Conservation (phyloP, 2,329 filamentous ascomycete species). For the Monilinia vaccinii-corymbosi region DNA sequence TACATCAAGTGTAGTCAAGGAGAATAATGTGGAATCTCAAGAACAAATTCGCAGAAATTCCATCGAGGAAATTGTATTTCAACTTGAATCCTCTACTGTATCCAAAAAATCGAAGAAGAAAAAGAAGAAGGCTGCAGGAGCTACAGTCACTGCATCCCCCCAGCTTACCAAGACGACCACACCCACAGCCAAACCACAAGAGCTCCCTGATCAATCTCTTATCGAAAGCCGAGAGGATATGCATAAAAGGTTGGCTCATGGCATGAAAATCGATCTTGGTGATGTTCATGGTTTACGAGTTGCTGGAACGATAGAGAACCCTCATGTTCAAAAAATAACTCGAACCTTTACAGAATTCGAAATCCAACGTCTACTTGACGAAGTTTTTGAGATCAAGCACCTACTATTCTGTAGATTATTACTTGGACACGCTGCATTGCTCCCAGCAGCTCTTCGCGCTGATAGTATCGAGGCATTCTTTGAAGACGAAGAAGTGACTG, state of each 20-base stretch:
- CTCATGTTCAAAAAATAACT: slow-evolving; percentile 25
- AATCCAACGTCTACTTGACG: slow-evolving; percentile 33
- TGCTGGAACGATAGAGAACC: slow-evolving; percentile 27
- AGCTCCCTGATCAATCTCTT: slow-evolving; percentile 30
- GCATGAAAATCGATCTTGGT: slow-evolving; percentile 31
- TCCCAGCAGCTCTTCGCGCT: slow-evolving; percentile 37
- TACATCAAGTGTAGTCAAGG: background rate
- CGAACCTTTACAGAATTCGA: slow-evolving; percentile 35
- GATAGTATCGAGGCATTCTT: slow-evolving; percentile 39
- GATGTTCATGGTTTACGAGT: slow-evolving; percentile 29
- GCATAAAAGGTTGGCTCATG: slow-evolving; percentile 33
- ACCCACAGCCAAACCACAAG: slow-evolving; percentile 10
- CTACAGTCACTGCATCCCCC: slow-evolving; percentile 9
- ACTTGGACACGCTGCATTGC: slow-evolving; percentile 36
- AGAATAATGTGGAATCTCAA: background rate
- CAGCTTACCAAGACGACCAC: background rate
- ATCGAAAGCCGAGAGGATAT: slow-evolving; percentile 37
- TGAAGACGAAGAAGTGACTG: slow-evolving; percentile 33
- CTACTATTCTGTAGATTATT: slow-evolving; percentile 40
- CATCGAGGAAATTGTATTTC: background rate
- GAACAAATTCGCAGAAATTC: background rate
- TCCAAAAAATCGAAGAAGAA: slow-evolving; percentile 23
- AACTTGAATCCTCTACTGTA: background rate
- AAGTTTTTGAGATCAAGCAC: slow-evolving; percentile 41
- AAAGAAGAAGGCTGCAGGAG: slow-evolving; percentile 29